Evolutionary conservation across 352 stramenopile species (phyloP).

Genomic region (Phytophthora pini): DNA sequence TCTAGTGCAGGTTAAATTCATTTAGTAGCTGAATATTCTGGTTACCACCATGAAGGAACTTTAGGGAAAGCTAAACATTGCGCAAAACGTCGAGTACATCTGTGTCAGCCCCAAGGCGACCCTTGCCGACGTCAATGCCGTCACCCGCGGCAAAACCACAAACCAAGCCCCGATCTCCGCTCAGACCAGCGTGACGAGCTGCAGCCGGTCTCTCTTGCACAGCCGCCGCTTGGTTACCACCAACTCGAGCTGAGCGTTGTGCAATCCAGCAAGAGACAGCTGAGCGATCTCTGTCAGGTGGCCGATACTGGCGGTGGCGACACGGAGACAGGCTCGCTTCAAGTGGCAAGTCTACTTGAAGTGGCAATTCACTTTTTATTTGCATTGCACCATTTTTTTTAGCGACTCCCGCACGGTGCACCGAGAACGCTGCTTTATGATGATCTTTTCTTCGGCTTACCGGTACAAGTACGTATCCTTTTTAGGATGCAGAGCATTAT

Average conservation of each 20-base stretch:
- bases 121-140: too few species aligned
- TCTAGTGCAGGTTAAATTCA: too few species aligned
- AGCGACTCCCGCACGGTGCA: background rate
- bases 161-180: constrained; percentile 3
- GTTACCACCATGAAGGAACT: background rate
- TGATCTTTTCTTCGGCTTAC: background rate
- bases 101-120: constrained; percentile 7
- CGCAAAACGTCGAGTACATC: background rate
- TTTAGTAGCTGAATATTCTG: too few species aligned
- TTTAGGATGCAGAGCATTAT: constrained; percentile 10
- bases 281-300: constrained; percentile 7
- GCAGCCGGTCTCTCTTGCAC: constrained; percentile 9
- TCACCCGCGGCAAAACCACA: too few species aligned
- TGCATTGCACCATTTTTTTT: background rate
- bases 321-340: background rate
- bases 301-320: background rate
- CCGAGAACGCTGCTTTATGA: background rate
- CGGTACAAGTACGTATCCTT: too few species aligned
- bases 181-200: constrained; percentile 2
- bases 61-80: background rate
- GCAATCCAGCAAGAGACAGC: constrained; percentile 31
- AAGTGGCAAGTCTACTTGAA: constrained; percentile 10
- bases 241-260: constrained; percentile 3
- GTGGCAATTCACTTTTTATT: constrained; percentile 1
- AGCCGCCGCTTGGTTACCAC: constrained; percentile 16